These are phyloP conservation scores for Phytophthora lateralis DNA, from an alignment of 352 stramenopile species.

Conservation along the genomic window DNA sequence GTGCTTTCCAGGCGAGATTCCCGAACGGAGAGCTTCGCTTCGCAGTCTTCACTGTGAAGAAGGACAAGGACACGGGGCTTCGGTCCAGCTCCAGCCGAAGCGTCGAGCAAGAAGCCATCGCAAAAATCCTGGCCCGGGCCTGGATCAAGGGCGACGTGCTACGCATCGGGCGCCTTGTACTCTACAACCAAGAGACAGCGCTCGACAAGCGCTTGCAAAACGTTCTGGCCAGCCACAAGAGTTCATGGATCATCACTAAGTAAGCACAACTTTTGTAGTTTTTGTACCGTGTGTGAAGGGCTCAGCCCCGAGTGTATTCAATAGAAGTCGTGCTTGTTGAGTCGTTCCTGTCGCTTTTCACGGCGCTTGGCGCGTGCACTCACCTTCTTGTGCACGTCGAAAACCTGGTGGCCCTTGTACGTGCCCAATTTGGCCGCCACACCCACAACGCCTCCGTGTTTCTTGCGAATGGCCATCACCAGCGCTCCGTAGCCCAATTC, in stretches of 20 bases:
- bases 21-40: constrained; percentile 35
- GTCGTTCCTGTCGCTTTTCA: constrained; percentile 53
- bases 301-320: constrained; percentile 28
- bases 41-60: constrained; percentile 38
- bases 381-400: constrained; percentile 78
- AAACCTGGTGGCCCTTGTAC: constrained; percentile 34
- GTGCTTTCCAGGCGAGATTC: constrained; percentile 21
- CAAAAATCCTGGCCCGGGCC: constrained; percentile 26
- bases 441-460: constrained; percentile 73
- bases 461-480: constrained; percentile 81
- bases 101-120: constrained; percentile 38
- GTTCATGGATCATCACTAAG: constrained; percentile 31
- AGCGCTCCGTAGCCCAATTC: constrained; percentile 62
- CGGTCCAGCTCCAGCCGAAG: constrained; percentile 13
- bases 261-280: constrained; percentile 16
- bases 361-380: constrained; percentile 64
- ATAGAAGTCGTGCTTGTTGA: constrained; percentile 78
- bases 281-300: constrained; percentile 6
- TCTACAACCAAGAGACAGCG: constrained; percentile 33
- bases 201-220: constrained; percentile 27
- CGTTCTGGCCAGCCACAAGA: constrained; percentile 12
- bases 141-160: constrained; percentile 45
- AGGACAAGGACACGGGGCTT: constrained; percentile 35
- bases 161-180: constrained; percentile 39
- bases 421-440: constrained; percentile 67